These are phyloP conservation scores for Sphagnum fallax DNA, from an alignment of 228 moss, liverwort and hornwort genomes.

Conservation along the genomic window DNA sequence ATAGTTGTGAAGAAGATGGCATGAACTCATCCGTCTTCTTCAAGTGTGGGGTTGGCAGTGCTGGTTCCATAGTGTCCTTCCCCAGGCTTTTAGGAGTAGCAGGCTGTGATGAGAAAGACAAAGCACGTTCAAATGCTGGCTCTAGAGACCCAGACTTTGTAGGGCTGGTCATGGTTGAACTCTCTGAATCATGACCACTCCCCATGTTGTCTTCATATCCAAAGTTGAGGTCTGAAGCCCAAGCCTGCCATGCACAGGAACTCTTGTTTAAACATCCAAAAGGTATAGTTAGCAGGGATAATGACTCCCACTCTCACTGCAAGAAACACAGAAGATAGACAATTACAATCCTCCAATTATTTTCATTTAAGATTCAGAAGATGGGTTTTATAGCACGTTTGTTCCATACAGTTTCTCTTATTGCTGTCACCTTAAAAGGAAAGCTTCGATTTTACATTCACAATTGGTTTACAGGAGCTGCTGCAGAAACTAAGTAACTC, in stretches of 20 bases:
- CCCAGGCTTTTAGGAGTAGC: slow-evolving; percentile 22
- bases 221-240: slow-evolving; percentile 48
- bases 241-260: slow-evolving; percentile 33
- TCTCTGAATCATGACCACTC: slow-evolving; percentile 59
- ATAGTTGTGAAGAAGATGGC: slow-evolving; percentile 33
- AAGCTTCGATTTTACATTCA: too few relatives aligned
- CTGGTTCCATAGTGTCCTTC: slow-evolving; percentile 25
- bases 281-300: neutral
- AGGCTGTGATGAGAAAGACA: slow-evolving; percentile 34
- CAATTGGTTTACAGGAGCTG: too few relatives aligned
- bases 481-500: too few relatives aligned
- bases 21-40: slow-evolving; percentile 21
- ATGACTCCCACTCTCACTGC: too few relatives aligned
- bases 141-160: slow-evolving; percentile 50
- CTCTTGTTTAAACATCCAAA: neutral
- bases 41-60: slow-evolving; percentile 22
- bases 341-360: too few relatives aligned
- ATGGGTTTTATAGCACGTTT: too few relatives aligned
- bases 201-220: slow-evolving; percentile 59
- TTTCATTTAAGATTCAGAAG: too few relatives aligned
- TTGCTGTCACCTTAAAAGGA: too few relatives aligned
- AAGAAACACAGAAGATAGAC: too few relatives aligned
- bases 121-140: slow-evolving; percentile 39
- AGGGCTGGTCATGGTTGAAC: slow-evolving; percentile 61
- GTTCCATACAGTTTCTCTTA: too few relatives aligned